Evolutionary conservation across 2,329 filamentous ascomycete genomes (phyloP).

Genomic region (Chrysoporthe cubensis): DNA sequence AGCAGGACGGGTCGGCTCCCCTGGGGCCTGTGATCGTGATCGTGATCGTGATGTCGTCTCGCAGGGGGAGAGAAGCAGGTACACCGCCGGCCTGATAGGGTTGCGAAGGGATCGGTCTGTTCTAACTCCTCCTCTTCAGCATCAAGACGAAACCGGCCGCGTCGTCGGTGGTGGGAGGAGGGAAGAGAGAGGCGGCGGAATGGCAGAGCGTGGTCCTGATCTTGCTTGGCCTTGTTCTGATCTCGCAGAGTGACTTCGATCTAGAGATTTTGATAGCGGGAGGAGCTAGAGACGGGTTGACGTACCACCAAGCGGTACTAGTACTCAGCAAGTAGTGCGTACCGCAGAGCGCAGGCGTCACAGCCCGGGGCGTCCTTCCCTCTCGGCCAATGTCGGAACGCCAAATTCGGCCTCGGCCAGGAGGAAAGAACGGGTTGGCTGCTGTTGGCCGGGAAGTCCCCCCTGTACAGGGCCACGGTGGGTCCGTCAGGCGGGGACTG

Average conservation of each 20-base stretch:
- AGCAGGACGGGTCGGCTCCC: too few relatives aligned
- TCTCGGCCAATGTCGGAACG: constrained; percentile 25
- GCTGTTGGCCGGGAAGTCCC: constrained; percentile 6
- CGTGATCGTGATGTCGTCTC: too few relatives aligned
- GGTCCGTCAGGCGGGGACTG: not conserved
- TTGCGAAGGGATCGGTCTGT: not conserved
- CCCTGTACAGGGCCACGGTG: not conserved
- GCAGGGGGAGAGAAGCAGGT: too few relatives aligned
- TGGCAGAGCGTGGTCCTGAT: not conserved
- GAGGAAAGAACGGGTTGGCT: constrained; percentile 10
- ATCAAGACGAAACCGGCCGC: too few relatives aligned
- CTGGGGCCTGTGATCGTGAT: too few relatives aligned
- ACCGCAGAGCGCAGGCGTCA: constrained; percentile 15
- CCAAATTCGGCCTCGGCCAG: constrained; percentile 15
- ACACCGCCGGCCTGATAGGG: too few relatives aligned
- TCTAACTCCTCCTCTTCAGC: not conserved
- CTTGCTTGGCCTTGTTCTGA: constrained; percentile 1
- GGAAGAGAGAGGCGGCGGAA: not conserved
- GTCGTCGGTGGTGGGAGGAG: not conserved
- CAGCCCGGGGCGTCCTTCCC: not conserved
- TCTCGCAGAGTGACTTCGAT: constrained; percentile 12
- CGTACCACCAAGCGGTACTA: not conserved
- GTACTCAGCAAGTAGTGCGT: not conserved
- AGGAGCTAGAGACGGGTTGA: constrained; percentile 3
- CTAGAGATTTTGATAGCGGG: not conserved